These are phyloP conservation scores for Coemansia sp. DNA, from an alignment of 192 early-diverging fungal species.

Conservation along the genomic window DNA sequence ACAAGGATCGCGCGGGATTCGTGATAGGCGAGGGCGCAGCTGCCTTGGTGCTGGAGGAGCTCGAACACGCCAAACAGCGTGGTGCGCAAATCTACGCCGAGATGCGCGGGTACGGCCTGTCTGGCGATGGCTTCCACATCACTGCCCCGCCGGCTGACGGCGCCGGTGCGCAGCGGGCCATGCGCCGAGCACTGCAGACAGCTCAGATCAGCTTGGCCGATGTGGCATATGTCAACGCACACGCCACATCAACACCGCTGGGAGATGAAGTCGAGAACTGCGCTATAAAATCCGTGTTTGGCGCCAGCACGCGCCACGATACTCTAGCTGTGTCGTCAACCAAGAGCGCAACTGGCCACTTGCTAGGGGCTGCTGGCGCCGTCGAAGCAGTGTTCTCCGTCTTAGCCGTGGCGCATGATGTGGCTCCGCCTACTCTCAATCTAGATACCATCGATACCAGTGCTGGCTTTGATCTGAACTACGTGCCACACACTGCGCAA, in stretches of 20 bases:
- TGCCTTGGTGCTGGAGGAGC: conserved; percentile 87
- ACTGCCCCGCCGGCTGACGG: conserved; percentile 91
- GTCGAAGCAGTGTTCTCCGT: conserved; percentile 92
- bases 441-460: conserved; percentile 58
- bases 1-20: conserved; percentile 84
- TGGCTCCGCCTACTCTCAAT: conserved; percentile 87
- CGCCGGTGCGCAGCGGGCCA: conserved; percentile 83
- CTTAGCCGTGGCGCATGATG: conserved; percentile 69
- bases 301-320: conserved; percentile 29
- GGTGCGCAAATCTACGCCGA: conserved; percentile 93
- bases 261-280: conserved; percentile 87
- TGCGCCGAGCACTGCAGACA: conserved; percentile 75
- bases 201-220: conserved; percentile 64
- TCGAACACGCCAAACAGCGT: conserved; percentile 81
- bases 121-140: conserved; percentile 92
- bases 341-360: conserved; percentile 90
- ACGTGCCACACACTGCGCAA: conserved; percentile 76
- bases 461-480: conserved; percentile 78
- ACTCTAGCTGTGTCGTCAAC: conserved; percentile 81
- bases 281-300: conserved; percentile 84
- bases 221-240: conserved; percentile 91
- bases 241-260: conserved; percentile 87
- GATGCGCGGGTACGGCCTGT: conserved; percentile 86
- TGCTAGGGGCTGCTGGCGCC: conserved; percentile 94
- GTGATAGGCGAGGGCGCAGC: conserved; percentile 95